Percentiles rank a stretch among this genome's conserved stretches.
These are phyloP conservation scores for Naematelia encephala DNA, from an alignment of 768 basidiomycete species.

Conservation along the genomic window DNA sequence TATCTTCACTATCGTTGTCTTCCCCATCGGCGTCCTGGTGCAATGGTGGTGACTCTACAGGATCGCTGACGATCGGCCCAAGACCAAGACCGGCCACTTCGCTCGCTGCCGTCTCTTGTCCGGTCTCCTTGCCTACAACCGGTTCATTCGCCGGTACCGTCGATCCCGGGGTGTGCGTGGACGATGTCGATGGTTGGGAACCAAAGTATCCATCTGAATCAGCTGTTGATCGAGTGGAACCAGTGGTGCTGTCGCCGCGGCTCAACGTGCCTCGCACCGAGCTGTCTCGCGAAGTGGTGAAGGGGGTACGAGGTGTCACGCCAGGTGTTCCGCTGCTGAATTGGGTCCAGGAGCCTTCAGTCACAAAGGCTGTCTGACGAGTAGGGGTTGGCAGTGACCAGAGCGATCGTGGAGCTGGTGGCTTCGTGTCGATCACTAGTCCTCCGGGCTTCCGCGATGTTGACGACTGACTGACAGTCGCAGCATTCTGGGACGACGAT, in stretches of 20 bases:
- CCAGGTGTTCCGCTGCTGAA: constrained; percentile 32
- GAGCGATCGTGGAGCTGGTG: constrained; percentile 12
- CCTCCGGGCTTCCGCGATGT: not conserved
- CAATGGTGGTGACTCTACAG: too few relatives aligned
- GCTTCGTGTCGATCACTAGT: not conserved
- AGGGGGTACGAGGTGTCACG: constrained; percentile 5
- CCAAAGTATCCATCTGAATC: constrained; percentile 17
- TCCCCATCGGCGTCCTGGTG: constrained; percentile 6
- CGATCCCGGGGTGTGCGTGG: constrained; percentile 6
- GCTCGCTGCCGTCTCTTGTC: not conserved
- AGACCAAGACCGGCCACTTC: not conserved
- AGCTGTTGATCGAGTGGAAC: not conserved
- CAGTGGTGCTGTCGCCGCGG: not conserved
- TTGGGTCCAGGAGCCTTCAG: constrained; percentile 27
- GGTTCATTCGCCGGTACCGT: constrained; percentile 4
- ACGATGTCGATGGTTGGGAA: constrained; percentile 13
- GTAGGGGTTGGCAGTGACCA: constrained; percentile 40
- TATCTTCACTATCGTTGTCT: constrained; percentile 13
- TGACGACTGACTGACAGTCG: not conserved
- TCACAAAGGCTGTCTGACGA: constrained; percentile 2
- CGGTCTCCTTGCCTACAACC: not conserved
- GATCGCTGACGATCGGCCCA: not conserved
- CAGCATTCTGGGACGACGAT: not conserved
- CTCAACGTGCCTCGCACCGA: not conserved
- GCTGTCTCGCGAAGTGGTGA: not conserved